Percentiles rank a stretch among this genome's conserved stretches.
Conservation (phyloP, 1,284 basidiomycete genomes). For the Bjerkandera adusta region DNA sequence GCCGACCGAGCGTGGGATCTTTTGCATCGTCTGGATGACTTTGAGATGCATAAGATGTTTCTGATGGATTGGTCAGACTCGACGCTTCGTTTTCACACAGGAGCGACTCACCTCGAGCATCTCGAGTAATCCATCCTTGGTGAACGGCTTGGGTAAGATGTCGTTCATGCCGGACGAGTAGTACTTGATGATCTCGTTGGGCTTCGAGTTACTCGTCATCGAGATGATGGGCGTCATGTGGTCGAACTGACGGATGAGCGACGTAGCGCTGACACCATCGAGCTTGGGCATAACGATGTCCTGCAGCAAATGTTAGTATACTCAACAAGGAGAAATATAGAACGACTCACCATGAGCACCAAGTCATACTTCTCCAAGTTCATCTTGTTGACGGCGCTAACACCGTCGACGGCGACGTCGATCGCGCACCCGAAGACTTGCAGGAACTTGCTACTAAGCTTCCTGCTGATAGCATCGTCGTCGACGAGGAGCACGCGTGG, state of each 20-base stretch:
- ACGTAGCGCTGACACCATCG: conserved; percentile 89
- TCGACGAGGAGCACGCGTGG: conserved; percentile 91
- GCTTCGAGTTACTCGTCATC: conserved; percentile 94
- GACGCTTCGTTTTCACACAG: conserved; percentile 5
- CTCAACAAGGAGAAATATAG: conserved; percentile 2
- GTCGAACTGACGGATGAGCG: conserved; percentile 92
- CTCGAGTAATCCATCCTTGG: conserved; percentile 84
- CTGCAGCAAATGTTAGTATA: conserved; percentile 36
- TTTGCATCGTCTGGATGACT: conserved; percentile 80
- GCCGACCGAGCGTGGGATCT: conserved; percentile 69
- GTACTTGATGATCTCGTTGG: conserved; percentile 90
- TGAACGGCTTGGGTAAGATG: conserved; percentile 96
- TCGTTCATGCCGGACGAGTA: conserved; percentile 95
- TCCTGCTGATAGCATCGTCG: conserved; percentile 90
- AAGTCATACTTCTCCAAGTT: conserved; percentile 93
- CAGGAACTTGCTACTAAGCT: conserved; percentile 88
- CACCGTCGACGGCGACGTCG: conserved; percentile 92
- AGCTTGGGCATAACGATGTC: conserved; percentile 95
- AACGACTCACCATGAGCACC: conserved; percentile 80
- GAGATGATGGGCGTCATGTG: conserved; percentile 94
- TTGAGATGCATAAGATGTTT: conserved; percentile 95
- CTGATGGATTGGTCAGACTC: no score
- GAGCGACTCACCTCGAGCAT: conserved; percentile 77
- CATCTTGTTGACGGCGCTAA: conserved; percentile 96
- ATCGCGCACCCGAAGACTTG: conserved; percentile 95